Evolutionary conservation across 257 asterid species (phyloP).

Genomic region (Coffea eugenioides): DNA sequence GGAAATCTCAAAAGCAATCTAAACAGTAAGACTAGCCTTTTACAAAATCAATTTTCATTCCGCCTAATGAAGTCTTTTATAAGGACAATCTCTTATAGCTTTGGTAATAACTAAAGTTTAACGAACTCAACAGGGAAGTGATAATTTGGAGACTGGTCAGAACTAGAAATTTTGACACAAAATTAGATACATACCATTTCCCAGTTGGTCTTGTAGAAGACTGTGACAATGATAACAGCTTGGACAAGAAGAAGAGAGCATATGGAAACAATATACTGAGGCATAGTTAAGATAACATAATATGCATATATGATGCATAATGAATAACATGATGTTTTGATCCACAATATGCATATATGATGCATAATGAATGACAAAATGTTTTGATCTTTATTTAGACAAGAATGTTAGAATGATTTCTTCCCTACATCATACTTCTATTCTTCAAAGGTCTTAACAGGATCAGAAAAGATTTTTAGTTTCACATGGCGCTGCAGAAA

Average conservation of each 20-base stretch:
- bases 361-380: not conserved
- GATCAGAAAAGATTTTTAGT: not conserved
- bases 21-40: too few species aligned
- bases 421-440: not conserved
- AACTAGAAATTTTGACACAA: not conserved
- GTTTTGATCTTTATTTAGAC: not conserved
- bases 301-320: not conserved
- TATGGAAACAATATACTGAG: slow-evolving; percentile 8
- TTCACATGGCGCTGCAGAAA: not conserved
- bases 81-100: not conserved
- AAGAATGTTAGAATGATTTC: not conserved
- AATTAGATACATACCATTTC: not conserved
- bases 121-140: not conserved
- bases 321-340: not conserved
- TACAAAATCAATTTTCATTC: too few species aligned
- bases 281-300: not conserved
- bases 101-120: not conserved
- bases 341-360: not conserved
- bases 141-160: not conserved
- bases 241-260: slow-evolving; percentile 14
- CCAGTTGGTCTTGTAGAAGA: slow-evolving; percentile 16
- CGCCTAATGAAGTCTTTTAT: not conserved
- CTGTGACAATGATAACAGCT: not conserved
- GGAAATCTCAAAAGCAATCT: not conserved
- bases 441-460: not conserved